A percentile compares a stretch with the other conserved stretches of the same genome.
phyloP scores from a whole-genome alignment of 2,329 filamentous ascomycete species.

The Niveomyces coronatus region DNA sequence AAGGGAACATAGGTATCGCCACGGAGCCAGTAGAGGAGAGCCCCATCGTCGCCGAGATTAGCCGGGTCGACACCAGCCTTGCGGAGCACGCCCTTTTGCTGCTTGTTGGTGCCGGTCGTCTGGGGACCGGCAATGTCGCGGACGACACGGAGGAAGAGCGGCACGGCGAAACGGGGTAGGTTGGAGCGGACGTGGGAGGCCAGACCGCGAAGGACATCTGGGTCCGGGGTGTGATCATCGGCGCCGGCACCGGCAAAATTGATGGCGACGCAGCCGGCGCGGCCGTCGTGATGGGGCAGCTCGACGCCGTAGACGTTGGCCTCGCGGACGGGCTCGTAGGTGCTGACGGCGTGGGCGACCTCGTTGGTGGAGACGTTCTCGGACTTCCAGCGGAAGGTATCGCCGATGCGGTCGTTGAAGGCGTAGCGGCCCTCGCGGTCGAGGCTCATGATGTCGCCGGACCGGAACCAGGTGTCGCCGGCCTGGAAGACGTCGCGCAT shows the following conservation, averaged over 20 bases:
- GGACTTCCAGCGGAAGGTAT: conserved; percentile 72
- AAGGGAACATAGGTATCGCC: conserved; percentile 60
- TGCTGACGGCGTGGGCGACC: conserved; percentile 64
- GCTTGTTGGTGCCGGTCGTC: conserved; percentile 78
- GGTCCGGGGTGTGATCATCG: conserved; percentile 27
- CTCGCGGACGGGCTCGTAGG: conserved; percentile 57
- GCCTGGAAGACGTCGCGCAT: conserved; percentile 61
- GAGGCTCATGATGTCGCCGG: conserved; percentile 70
- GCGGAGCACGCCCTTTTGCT: conserved; percentile 69
- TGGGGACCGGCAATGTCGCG: conserved; percentile 43
- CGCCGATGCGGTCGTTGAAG: conserved; percentile 73
- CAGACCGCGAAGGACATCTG: conserved; percentile 44
- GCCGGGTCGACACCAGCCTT: conserved; percentile 61
- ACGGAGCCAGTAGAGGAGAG: conserved; percentile 55
- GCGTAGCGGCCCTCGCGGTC: conserved; percentile 61
- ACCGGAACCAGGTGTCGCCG: conserved; percentile 74
- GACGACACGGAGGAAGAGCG: conserved; percentile 64
- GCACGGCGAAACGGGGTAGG: conserved; percentile 65
- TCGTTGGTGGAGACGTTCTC: conserved; percentile 78
- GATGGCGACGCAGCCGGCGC: conserved; percentile 72
- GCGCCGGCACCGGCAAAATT: conserved; percentile 40
- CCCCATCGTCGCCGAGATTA: conserved; percentile 13
- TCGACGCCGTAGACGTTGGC: conserved; percentile 80
- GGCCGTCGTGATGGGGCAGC: conserved; percentile 71
- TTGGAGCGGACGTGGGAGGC: conserved; percentile 45